These are phyloP conservation scores for Berberis thunbergii DNA, from an alignment of 164 flowering plant genomes.

Conservation along the genomic window DNA sequence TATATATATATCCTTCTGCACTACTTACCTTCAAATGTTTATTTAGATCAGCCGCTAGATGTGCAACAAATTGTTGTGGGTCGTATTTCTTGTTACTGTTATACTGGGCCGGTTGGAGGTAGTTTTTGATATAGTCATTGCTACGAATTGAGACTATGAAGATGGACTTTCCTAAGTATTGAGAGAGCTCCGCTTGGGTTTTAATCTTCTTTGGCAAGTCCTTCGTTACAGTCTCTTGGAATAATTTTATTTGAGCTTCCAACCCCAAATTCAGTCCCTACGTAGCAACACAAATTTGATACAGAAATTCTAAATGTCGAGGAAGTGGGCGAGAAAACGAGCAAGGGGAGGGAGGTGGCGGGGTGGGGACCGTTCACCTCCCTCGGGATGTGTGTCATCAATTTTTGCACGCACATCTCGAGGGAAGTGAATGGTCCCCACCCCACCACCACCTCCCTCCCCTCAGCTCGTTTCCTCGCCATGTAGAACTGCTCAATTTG, in stretches of 20 bases:
- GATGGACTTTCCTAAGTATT: slow-evolving; percentile 12
- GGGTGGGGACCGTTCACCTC: too few species aligned
- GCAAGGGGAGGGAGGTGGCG: too few species aligned
- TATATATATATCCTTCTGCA: neutral
- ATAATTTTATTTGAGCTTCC: slow-evolving; percentile 7
- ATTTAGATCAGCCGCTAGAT: neutral
- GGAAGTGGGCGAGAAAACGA: too few species aligned
- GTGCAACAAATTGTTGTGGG: slow-evolving; percentile 2
- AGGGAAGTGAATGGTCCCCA: too few species aligned
- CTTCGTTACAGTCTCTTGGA: neutral
- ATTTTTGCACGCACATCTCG: too few species aligned
- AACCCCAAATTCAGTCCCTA: slow-evolving; percentile 7
- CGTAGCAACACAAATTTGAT: too few species aligned
- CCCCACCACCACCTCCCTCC: too few species aligned
- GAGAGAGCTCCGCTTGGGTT: neutral
- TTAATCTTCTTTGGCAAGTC: slow-evolving; percentile 7
- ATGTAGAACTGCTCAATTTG: too few species aligned
- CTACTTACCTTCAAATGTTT: slow-evolving; percentile 3
- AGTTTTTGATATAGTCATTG: slow-evolving; percentile 16
- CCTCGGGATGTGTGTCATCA: too few species aligned
- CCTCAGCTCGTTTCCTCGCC: too few species aligned
- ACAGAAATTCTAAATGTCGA: too few species aligned
- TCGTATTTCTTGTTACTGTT: neutral
- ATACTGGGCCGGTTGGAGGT: slow-evolving; percentile 2
- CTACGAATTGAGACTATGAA: slow-evolving; percentile 1